These are phyloP conservation scores for Ophiostoma perfectum DNA, from an alignment of 2,329 filamentous ascomycete species.

Conservation along the genomic window DNA sequence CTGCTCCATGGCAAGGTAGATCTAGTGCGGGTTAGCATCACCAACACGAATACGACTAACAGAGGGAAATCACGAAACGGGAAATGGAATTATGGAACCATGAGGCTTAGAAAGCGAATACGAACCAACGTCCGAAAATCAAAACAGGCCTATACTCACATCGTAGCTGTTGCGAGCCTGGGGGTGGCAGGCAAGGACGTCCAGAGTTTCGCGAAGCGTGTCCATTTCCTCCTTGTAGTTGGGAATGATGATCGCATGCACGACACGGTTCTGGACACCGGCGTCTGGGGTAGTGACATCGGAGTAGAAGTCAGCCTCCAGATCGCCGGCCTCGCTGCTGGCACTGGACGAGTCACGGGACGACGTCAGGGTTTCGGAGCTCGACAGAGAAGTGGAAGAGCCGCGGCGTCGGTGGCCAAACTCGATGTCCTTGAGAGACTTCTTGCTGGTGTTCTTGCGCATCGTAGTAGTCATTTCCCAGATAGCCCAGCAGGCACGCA, in stretches of 20 bases:
- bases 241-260: constrained; percentile 65
- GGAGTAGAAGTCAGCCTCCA: constrained; percentile 41
- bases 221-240: constrained; percentile 71
- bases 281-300: constrained; percentile 34
- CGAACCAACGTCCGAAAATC: constrained; percentile 2
- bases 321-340: constrained; percentile 48
- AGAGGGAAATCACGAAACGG: not conserved
- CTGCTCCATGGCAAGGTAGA: constrained; percentile 68
- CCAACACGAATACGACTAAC: constrained; percentile 14
- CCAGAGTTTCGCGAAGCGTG: constrained; percentile 61
- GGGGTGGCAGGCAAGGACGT: constrained; percentile 62
- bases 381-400: constrained; percentile 52
- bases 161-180: constrained; percentile 61
- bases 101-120: not conserved
- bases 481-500: constrained; percentile 57
- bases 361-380: constrained; percentile 49
- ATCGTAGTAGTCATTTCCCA: constrained; percentile 52
- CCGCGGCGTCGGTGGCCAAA: constrained; percentile 44
- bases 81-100: constrained; percentile 3
- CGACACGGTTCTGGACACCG: constrained; percentile 43
- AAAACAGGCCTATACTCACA: constrained; percentile 45
- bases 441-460: constrained; percentile 42
- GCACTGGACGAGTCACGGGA: constrained; percentile 44
- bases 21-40: constrained; percentile 37
- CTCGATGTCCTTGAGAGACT: constrained; percentile 45